phyloP scores from a whole-genome alignment of 164 flowering plant genomes.

The Kalanchoe fedtschenkoi region DNA sequence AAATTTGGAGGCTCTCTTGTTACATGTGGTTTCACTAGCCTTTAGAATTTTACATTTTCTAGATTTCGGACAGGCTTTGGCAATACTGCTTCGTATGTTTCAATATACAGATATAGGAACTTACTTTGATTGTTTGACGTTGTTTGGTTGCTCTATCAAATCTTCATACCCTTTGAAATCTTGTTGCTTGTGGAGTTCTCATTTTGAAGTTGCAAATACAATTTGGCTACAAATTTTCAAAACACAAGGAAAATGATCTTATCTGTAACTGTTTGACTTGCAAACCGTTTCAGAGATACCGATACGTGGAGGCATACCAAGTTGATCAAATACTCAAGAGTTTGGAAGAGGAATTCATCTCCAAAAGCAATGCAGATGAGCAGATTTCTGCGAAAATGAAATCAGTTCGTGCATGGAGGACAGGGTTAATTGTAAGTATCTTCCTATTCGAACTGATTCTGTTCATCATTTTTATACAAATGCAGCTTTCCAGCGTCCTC shows the following conservation, averaged over 20 bases:
- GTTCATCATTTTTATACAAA: neutral
- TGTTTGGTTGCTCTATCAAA: neutral
- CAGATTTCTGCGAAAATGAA: constrained; percentile 2
- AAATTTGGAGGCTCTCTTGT: too few species aligned
- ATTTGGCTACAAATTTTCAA: neutral
- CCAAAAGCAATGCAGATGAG: neutral
- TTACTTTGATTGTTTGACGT: neutral
- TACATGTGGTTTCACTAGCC: too few species aligned
- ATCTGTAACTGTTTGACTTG: neutral
- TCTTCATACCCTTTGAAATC: neutral
- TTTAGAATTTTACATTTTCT: too few species aligned
- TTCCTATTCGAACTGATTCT: neutral
- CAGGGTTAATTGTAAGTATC: neutral
- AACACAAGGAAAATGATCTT: neutral
- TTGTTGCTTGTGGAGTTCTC: neutral
- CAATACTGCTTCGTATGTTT: neutral
- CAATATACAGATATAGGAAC: too few species aligned
- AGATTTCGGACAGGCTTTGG: neutral
- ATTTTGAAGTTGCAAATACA: neutral
- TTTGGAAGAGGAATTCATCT: neutral
- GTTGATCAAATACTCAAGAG: neutral
- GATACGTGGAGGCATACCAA: constrained; percentile 1
- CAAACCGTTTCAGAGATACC: neutral
- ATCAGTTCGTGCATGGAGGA: neutral
- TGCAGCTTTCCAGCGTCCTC: neutral